Evolutionary conservation across 116 monocot species (phyloP), one percentile per base, ranked within the genome.

Genomic region (Papilionanthe hybrid): DNA sequence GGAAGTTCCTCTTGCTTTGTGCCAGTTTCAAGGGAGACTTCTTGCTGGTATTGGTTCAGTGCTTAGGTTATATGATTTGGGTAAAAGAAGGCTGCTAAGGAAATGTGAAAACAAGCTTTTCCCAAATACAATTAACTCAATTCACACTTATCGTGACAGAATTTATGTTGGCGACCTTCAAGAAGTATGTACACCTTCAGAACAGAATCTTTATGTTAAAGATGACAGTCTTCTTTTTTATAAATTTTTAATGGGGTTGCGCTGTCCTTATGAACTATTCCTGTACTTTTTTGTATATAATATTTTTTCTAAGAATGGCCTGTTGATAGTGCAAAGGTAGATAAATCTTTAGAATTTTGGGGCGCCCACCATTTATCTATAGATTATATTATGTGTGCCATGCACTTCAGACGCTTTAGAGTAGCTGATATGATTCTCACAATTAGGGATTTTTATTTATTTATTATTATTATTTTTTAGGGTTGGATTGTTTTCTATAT

Each of bases 71-170:
- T 97, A 97, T 86, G 96, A 94, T 83, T 78, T 97, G 66, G 96
- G 96, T 5, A 97, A 94, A 80, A 92, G 79, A 79, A 91, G 91
- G 82, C 80, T 97, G 68, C 88, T 97, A 5, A 87, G 94, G 79
- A 97, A 97, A 82, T 97, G 96, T 82, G 94, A 97, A 81, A 97
- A 97, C 84, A 97, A 97, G 72, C 92, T 92, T 10, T 97, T 97
- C 45, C 96, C 96, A 1, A 97, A 88, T 83, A 86, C 85, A 2
- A 89, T 97, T 69, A 53, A 92, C 29, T 94, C 92, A 28, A 94
- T 97, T 79, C 94, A 97, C 75, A 97, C 96, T 15, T 97, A 97
- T 82, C 90, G 96, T 48, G 96, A 97, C 84, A 86, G 96, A 79
- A 97, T 97, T 67, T 97, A 92, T 82, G 92, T 97, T 84, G 94